These are phyloP conservation scores for Mortierella sp. DNA, from an alignment of 371 early-diverging fungal genomes.

Conservation along the genomic window DNA sequence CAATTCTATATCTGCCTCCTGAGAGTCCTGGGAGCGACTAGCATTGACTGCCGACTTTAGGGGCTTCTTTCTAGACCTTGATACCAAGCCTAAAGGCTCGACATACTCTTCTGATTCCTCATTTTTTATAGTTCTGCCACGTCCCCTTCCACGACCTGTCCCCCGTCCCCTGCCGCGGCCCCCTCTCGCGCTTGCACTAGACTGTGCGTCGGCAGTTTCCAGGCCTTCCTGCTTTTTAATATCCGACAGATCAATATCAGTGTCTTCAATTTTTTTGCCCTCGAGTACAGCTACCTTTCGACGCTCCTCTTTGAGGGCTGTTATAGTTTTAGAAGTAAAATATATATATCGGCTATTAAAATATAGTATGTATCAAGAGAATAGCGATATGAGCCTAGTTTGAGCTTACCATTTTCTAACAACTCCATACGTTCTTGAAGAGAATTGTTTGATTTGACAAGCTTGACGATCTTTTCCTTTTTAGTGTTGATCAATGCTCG, in stretches of 20 bases:
- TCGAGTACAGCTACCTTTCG: slow-evolving; percentile 10
- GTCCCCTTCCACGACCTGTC: slow-evolving; percentile 27
- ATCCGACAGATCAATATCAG: slow-evolving; percentile 12
- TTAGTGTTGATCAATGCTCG: slow-evolving; percentile 38
- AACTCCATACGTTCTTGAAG: slow-evolving; percentile 17
- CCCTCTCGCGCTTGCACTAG: background rate
- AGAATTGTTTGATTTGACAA: slow-evolving; percentile 8
- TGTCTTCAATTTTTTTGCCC: slow-evolving; percentile 15
- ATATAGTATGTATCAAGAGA: background rate
- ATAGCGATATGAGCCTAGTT: background rate
- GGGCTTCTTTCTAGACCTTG: background rate
- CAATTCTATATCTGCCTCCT: background rate
- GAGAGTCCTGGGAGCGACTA: slow-evolving; percentile 5
- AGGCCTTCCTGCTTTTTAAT: slow-evolving; percentile 19
- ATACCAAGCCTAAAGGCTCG: background rate
- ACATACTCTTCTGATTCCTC: slow-evolving; percentile 2
- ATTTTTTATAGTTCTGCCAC: slow-evolving; percentile 5
- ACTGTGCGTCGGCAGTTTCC: background rate
- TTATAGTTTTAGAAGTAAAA: background rate
- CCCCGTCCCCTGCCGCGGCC: slow-evolving; percentile 31
- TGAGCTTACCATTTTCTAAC: slow-evolving; percentile 26
- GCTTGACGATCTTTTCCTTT: slow-evolving; percentile 31
- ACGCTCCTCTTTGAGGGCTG: slow-evolving; percentile 39
- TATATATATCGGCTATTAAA: no score
- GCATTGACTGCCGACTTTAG: background rate